Evolutionary conservation across 73 alveolate species (phyloP).

Genomic region (Tetrahymena thermophila): DNA sequence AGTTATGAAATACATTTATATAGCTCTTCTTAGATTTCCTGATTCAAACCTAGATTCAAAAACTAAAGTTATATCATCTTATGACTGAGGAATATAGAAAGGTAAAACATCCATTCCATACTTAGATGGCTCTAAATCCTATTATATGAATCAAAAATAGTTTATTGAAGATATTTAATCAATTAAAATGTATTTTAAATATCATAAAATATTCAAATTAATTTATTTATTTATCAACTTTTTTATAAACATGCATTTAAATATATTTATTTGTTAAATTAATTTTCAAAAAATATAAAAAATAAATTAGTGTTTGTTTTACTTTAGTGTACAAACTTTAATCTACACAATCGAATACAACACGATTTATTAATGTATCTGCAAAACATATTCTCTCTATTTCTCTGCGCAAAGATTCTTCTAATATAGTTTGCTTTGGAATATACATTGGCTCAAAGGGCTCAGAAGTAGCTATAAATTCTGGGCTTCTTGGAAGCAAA

Average conservation of each 20-base stretch:
- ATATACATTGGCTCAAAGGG: slow-evolving; percentile 49
- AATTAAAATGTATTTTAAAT: not conserved
- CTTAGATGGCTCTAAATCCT: slow-evolving; percentile 27
- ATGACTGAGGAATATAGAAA: slow-evolving; percentile 50
- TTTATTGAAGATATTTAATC: not conserved
- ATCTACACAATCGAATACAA: slow-evolving; percentile 37
- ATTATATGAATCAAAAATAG: not conserved
- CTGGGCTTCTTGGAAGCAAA: slow-evolving; percentile 33
- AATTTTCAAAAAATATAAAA: no score
- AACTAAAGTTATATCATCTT: slow-evolving; percentile 78
- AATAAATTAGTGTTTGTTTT: not conserved
- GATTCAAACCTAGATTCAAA: slow-evolving; percentile 98
- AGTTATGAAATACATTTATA: slow-evolving; percentile 44
- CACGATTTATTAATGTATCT: slow-evolving; percentile 35
- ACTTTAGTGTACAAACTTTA: slow-evolving; percentile 20
- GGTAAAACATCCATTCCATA: slow-evolving; percentile 50
- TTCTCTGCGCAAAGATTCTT: slow-evolving; percentile 31
- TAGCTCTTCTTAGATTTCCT: slow-evolving; percentile 93
- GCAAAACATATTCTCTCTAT: slow-evolving; percentile 47
- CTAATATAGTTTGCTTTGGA: slow-evolving; percentile 33
- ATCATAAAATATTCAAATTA: not conserved
- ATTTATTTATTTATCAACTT: not conserved
- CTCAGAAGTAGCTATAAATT: slow-evolving; percentile 21
- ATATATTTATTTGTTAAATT: no score
- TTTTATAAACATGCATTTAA: no score